These are phyloP conservation scores for Dryas alaskensis DNA, from an alignment of 306 rosid genomes.

Conservation along the genomic window DNA sequence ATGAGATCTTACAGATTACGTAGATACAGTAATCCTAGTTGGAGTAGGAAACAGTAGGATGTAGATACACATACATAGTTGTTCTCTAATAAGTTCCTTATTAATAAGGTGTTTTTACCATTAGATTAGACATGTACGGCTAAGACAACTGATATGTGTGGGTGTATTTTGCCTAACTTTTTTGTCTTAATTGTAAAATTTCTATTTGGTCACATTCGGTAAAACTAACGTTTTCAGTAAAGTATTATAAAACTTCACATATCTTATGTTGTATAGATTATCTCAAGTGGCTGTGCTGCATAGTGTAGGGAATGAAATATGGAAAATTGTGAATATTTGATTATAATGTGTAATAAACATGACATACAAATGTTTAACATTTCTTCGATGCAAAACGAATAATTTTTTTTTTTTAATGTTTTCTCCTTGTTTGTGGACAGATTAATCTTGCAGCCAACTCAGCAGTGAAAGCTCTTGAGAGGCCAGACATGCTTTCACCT, in stretches of 20 bases:
- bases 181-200: background rate
- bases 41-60: background rate
- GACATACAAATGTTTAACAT: background rate
- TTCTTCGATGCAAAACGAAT: background rate
- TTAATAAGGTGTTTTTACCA: too few species aligned
- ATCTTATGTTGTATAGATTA: background rate
- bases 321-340: background rate
- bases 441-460: conserved; percentile 34
- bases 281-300: background rate
- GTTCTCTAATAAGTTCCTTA: background rate
- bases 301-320: background rate
- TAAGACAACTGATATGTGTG: background rate
- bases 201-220: background rate
- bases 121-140: too few species aligned
- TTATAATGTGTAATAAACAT: background rate
- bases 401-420: background rate
- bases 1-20: too few species aligned
- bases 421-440: conserved; percentile 14
- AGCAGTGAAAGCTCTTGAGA: conserved; percentile 40
- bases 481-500: conserved; percentile 33
- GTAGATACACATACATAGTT: background rate
- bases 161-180: background rate
- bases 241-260: background rate
- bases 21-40: background rate
- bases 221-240: background rate